phyloP scores from a whole-genome alignment of 768 basidiomycete species.

The Candolleomyces aberdarensis region DNA sequence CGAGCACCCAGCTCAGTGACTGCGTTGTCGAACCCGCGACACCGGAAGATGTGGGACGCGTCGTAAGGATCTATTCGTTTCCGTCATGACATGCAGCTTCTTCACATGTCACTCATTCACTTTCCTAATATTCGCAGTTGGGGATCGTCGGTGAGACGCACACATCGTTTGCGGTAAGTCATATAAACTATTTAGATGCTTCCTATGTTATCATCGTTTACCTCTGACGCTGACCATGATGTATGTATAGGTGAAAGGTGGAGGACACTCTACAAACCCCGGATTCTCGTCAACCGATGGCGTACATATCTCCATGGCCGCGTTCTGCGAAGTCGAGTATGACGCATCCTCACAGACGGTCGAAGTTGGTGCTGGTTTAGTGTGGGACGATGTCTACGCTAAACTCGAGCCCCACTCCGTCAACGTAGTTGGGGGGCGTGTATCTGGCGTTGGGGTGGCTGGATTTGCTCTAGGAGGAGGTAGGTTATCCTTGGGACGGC shows the following conservation, averaged over 20 bases:
- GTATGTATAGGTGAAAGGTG: slow-evolving; percentile 44
- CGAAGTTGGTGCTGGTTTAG: slow-evolving; percentile 41
- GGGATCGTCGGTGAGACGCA: not conserved
- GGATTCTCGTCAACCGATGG: slow-evolving; percentile 60
- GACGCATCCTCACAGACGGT: slow-evolving; percentile 36
- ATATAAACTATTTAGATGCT: too few species aligned
- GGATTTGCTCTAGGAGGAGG: slow-evolving; percentile 61
- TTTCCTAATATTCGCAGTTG: not conserved
- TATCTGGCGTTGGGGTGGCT: slow-evolving; percentile 57
- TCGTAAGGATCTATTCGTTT: slow-evolving; percentile 30
- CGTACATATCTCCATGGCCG: slow-evolving; percentile 54
- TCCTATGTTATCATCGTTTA: not conserved
- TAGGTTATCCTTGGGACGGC: slow-evolving; percentile 29
- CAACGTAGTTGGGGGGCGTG: slow-evolving; percentile 57
- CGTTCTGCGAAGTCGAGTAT: slow-evolving; percentile 45
- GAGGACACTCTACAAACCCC: slow-evolving; percentile 53
- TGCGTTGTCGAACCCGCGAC: slow-evolving; percentile 59
- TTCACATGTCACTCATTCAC: not conserved
- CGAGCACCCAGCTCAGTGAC: slow-evolving; percentile 39
- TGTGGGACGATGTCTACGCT: slow-evolving; percentile 65
- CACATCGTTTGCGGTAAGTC: not conserved
- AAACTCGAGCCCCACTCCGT: slow-evolving; percentile 46
- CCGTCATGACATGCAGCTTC: not conserved
- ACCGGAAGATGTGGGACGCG: slow-evolving; percentile 41
- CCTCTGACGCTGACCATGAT: not conserved